Conservation (phyloP, 352 stramenopile genomes). For the Phytopythium cucurbitacearum region DNA sequence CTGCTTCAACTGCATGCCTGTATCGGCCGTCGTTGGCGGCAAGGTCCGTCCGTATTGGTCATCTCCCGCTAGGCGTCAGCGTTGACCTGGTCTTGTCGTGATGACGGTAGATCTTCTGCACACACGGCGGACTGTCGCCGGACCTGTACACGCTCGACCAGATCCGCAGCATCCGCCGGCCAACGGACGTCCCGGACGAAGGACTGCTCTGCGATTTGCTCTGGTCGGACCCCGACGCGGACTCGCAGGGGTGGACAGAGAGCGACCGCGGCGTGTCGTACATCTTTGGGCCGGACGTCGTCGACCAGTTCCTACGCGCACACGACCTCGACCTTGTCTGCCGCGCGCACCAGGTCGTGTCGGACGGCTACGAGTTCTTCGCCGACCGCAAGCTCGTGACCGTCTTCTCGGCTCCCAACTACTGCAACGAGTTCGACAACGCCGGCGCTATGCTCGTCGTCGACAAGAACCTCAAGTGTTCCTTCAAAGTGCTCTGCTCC, state of each 20-base stretch:
- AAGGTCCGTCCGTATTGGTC: constrained; percentile 44
- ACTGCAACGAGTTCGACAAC: constrained; percentile 99
- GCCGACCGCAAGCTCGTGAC: constrained; percentile 97
- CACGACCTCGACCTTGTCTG: constrained; percentile 98
- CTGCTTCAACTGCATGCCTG: constrained; percentile 98
- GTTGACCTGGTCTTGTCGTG: neutral
- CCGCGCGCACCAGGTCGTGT: constrained; percentile 98
- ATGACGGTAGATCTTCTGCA: constrained; percentile 93
- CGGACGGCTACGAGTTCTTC: constrained; percentile 99
- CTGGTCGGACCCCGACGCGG: constrained; percentile 84
- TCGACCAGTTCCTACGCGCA: constrained; percentile 94
- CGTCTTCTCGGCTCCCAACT: constrained; percentile 99
- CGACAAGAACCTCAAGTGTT: constrained; percentile 68
- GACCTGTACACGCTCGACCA: constrained; percentile 97
- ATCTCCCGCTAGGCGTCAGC: neutral
- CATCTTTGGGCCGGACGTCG: constrained; percentile 98
- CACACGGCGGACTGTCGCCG: constrained; percentile 91
- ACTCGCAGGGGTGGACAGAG: constrained; percentile 92
- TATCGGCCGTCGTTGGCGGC: constrained; percentile 93
- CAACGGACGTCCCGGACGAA: constrained; percentile 84
- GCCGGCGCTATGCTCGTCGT: constrained; percentile 89
- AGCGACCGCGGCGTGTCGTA: constrained; percentile 98
- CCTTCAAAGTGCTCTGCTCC: constrained; percentile 81
- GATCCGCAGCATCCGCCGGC: constrained; percentile 88
- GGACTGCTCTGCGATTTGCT: constrained; percentile 83